Conservation (phyloP, 2,329 filamentous ascomycete genomes). For the Monosporascus sp. region DNA sequence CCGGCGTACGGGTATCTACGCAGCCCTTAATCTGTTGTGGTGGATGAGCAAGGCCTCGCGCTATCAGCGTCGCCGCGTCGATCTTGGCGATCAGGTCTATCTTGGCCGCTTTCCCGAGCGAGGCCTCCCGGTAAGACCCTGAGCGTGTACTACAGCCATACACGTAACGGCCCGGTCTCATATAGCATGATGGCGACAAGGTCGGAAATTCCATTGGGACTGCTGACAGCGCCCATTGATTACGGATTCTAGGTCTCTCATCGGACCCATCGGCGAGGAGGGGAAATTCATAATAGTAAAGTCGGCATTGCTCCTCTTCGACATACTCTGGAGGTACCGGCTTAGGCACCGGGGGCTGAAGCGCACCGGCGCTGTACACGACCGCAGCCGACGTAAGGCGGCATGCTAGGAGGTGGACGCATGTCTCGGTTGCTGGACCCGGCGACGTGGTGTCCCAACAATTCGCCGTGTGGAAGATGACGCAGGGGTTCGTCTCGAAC, state of each 20-base stretch:
- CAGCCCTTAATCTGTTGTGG: constrained; percentile 52
- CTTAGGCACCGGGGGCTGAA: constrained; percentile 46
- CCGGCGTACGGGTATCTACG: constrained; percentile 52
- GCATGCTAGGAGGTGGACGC: constrained; percentile 61
- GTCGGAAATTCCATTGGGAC: constrained; percentile 67
- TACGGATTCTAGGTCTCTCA: constrained; percentile 37
- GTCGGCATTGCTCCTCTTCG: constrained; percentile 61
- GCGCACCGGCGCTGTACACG: constrained; percentile 60
- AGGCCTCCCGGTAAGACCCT: constrained; percentile 49
- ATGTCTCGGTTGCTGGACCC: constrained; percentile 23
- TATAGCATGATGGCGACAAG: constrained; percentile 47
- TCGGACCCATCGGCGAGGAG: constrained; percentile 26
- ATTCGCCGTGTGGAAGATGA: constrained; percentile 69
- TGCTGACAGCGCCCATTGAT: constrained; percentile 60
- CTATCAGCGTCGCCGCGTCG: constrained; percentile 49
- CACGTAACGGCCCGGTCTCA: constrained; percentile 54
- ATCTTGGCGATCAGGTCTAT: constrained; percentile 62
- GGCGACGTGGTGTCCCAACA: constrained; percentile 53
- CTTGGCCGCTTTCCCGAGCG: constrained; percentile 59
- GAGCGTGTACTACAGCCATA: constrained; percentile 62
- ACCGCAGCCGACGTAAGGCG: constrained; percentile 61
- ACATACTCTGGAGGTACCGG: constrained; percentile 29
- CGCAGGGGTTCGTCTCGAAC: constrained; percentile 64
- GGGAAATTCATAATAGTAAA: constrained; percentile 64
- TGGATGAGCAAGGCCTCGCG: constrained; percentile 39